A percentile compares a stretch with the other conserved stretches of the same genome.
phyloP scores from a whole-genome alignment of 23 red algal species.

The Gracilariopsis chorda region DNA sequence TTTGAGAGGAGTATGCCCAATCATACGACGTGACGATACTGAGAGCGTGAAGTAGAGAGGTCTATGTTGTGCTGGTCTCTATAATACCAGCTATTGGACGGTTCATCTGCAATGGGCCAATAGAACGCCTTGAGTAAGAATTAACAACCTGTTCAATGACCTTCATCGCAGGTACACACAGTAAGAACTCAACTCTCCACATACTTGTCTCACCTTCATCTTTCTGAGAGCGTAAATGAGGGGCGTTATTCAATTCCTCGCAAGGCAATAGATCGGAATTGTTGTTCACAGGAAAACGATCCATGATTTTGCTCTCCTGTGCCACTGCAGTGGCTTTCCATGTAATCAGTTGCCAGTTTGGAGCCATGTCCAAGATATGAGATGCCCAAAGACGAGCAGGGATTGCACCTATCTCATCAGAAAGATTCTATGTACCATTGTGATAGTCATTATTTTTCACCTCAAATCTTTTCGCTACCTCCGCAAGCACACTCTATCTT shows the following conservation, averaged over 20 bases:
- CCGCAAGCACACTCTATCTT: too few species aligned
- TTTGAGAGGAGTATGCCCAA: neutral
- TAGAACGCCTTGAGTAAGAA: neutral
- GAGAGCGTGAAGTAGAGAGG: neutral
- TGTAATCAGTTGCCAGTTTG: neutral
- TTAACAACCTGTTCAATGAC: neutral
- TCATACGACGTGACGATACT: neutral
- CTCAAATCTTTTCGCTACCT: too few species aligned
- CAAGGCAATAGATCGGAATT: neutral
- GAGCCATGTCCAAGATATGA: neutral
- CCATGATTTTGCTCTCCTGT: neutral
- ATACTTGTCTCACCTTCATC: too few species aligned
- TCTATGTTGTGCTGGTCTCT: neutral
- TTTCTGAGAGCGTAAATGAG: too few species aligned
- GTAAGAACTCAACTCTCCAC: neutral
- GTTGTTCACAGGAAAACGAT: neutral
- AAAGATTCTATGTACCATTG: neutral
- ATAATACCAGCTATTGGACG: neutral
- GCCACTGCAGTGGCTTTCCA: neutral
- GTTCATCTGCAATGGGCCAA: neutral
- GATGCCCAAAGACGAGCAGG: neutral
- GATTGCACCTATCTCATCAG: neutral
- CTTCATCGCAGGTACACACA: neutral
- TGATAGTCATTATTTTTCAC: too few species aligned
- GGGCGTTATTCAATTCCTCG: too few species aligned